phyloP scores from a whole-genome alignment of 1,284 basidiomycete species.

The Sanghuangporus weigelae region DNA sequence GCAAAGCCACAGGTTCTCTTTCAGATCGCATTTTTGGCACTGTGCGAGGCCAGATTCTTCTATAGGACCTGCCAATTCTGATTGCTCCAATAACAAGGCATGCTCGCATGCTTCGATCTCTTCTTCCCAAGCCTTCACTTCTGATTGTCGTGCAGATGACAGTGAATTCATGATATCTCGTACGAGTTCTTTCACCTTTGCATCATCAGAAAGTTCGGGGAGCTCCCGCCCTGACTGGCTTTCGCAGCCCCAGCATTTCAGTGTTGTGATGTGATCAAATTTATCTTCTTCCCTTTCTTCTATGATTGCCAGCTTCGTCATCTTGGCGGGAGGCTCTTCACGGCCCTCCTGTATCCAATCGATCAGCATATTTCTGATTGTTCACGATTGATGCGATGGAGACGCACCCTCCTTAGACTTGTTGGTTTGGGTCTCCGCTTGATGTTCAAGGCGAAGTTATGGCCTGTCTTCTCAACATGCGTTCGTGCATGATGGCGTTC shows the following conservation, averaged over 20 bases:
- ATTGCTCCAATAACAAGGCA: conserved; percentile 74
- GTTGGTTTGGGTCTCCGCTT: conserved; percentile 66
- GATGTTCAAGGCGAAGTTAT: conserved; percentile 79
- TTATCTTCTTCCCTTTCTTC: conserved; percentile 87
- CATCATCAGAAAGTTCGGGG: conserved; percentile 29
- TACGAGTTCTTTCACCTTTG: conserved; percentile 46
- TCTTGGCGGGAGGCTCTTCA: conserved; percentile 79
- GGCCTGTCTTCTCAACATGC: conserved; percentile 69
- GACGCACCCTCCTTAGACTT: conserved; percentile 59
- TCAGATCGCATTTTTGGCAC: conserved; percentile 76
- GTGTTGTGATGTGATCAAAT: conserved; percentile 63
- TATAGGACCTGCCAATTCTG: conserved; percentile 42
- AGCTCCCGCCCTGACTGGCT: conserved; percentile 47
- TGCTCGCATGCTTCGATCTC: conserved; percentile 89
- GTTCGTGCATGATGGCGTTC: conserved; percentile 65
- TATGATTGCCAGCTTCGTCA: conserved; percentile 85
- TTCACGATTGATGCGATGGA: background rate
- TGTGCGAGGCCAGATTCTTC: conserved; percentile 63
- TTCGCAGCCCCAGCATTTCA: conserved; percentile 80
- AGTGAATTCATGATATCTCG: conserved; percentile 77
- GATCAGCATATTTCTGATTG: background rate
- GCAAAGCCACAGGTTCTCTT: conserved; percentile 93
- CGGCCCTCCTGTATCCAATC: conserved; percentile 31
- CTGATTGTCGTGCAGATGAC: conserved; percentile 86
- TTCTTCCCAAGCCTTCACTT: conserved; percentile 98